Base-by-base conservation (phyloP, 2,329 filamentous ascomycete species). In the Trichophyton simii region DNA sequence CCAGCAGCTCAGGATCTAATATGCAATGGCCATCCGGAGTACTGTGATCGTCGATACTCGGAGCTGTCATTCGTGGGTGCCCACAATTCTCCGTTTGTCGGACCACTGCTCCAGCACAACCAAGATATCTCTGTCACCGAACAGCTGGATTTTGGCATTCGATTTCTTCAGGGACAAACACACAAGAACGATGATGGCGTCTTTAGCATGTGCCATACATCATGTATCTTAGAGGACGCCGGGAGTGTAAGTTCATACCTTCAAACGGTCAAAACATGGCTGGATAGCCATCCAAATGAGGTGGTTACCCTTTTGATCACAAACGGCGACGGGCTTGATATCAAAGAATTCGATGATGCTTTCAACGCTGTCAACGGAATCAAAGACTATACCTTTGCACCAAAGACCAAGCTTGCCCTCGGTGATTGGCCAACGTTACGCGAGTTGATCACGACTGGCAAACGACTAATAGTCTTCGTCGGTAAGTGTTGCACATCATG, bases 51-150 rank as follows among this genome's bases (percentile, higher is more conserved):
- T 44, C 72, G 70, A 48, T 87, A 86, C 73, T 82, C 82, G 64
- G 78, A 84, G 42, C 71, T 87, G 60, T 81, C 81, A n/a, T 80
- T 82, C 62, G 73, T 85, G 18, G 86, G 84, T 25, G 78, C 85
- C 5, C 86, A 88, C 73, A 80, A 88, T 73, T 82, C 80, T 13
- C 80, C 83, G 42, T 88, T 88, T 67, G 80, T 85, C 46, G 83
- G 85, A 46, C 66, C 76, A 58, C 67, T 78, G 7, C 77, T 78
- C 0, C 72, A 77, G 62, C 73, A 85, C 63, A 86, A 87, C 71
- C 85, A 88, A 68, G 80, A 82, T 64, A 76, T 83, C 58, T 77
- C 80, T 3, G 79, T 85, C 25, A 79, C 78, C 25, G 73, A 75
- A 1, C 85, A 87, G 68, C 76, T 88, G 8, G 72, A 82, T 59